phyloP scores from a whole-genome alignment of 2,329 filamentous ascomycete species.

The Cladosporium sp. region DNA sequence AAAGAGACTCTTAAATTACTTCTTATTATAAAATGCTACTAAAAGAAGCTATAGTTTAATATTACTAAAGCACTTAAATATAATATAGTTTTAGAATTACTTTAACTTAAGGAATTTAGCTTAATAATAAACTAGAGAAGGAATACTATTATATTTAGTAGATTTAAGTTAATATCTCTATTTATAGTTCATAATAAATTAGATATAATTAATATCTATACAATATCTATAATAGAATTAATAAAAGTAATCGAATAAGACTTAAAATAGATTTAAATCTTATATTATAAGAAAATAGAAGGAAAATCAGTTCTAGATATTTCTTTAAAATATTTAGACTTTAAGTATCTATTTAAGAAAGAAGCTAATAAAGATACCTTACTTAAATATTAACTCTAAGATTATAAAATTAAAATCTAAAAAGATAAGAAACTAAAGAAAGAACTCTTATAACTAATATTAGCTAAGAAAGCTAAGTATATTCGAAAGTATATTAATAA shows the following conservation, averaged over 20 bases:
- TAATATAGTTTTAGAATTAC: not conserved
- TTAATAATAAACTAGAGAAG: not conserved
- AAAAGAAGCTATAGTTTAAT: not conserved
- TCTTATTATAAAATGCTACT: not conserved
- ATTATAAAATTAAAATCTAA: not conserved
- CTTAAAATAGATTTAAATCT: not conserved
- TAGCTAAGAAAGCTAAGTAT: not conserved
- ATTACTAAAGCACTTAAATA: not conserved
- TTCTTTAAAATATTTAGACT: not conserved
- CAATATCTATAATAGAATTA: not conserved
- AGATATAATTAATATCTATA: not conserved
- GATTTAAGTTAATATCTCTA: not conserved
- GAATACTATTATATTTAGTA: not conserved
- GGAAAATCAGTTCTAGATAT: not conserved
- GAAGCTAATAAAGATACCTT: not conserved
- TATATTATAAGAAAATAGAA: not conserved
- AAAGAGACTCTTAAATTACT: not conserved
- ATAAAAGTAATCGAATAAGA: not conserved
- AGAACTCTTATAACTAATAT: not conserved
- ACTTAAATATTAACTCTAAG: not conserved
- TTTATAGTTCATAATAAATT: not conserved
- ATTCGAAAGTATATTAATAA: not conserved
- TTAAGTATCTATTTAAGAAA: not conserved
- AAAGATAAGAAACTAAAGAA: not conserved
- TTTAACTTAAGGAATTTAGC: not conserved